Evolutionary conservation across 2,329 filamentous ascomycete species (phyloP), one percentile per base, ranked within the genome.

Genomic region (Iodosphaeria phyllophila): DNA sequence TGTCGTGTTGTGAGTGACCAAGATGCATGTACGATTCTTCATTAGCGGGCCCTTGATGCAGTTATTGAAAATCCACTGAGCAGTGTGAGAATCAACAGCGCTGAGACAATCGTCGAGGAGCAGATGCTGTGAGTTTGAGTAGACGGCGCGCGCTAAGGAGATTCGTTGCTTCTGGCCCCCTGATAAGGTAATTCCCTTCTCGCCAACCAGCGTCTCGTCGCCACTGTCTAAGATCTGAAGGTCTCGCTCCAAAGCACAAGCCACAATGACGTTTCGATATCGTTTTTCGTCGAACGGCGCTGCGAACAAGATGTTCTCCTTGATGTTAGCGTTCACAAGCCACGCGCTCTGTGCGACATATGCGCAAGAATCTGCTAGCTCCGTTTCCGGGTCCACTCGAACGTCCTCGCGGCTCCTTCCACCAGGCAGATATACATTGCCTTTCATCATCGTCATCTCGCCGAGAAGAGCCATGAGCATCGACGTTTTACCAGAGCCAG

Each of bases 91-190:
- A 47, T 98, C 89, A 17, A 98, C 89, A 15, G 89, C 89, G 43
- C 84, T 93, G 21, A 98, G 62, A 34, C 91, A 92, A 47, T 98
- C 89, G 42, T 98, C 89, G 24, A 98, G 62, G 8, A 98, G 64
- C 10, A 98, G 54, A 47, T 95, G 86, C 26, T 74, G 75, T 5
- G 84, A 91, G 48, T 82, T 86, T 35, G 82, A 92, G 51, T 98
- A 98, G n/a, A 98, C 63, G 2, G 89, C 89, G 36, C 89, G 74
- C n/a, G 89, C 89, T 22, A 98, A 64, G 9, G 86, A 93, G 25
- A 98, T 95, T 30, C 89, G 74, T 50, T 98, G 89, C 52, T 95
- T 95, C 51, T 98, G 89, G 5, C 89, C 89, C 34, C 89, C 89
- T 5, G 89, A 98, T 9, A 98, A 66, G 10, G 86, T 86, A 32